These are phyloP conservation scores for Malassezia vespertilionis DNA, from an alignment of 1,284 basidiomycete species.

Conservation along the genomic window DNA sequence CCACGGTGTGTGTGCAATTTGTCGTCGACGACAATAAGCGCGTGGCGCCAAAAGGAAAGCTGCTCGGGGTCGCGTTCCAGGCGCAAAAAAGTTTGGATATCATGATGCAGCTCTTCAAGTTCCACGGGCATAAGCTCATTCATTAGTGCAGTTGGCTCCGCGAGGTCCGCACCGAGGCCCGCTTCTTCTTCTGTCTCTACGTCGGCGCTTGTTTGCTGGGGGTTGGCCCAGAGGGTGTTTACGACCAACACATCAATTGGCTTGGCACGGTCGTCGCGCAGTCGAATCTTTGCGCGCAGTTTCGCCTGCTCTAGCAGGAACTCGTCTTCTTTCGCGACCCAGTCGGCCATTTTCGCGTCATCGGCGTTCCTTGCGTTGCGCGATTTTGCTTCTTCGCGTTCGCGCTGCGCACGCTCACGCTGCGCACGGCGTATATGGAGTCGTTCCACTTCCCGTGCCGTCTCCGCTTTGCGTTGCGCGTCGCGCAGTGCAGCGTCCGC, in stretches of 20 bases:
- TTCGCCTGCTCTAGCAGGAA: slow-evolving; percentile 93
- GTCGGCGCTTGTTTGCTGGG: slow-evolving; percentile 49
- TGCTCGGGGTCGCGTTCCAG: slow-evolving; percentile 75
- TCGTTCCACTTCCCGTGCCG: slow-evolving; percentile 74
- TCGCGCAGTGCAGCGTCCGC: slow-evolving; percentile 73
- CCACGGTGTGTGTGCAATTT: slow-evolving; percentile 57
- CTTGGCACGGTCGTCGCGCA: slow-evolving; percentile 78
- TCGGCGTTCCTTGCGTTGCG: slow-evolving; percentile 78
- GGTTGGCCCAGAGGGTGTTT: slow-evolving; percentile 42
- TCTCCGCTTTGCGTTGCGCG: slow-evolving; percentile 69
- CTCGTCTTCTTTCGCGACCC: slow-evolving; percentile 91
- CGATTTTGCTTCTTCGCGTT: slow-evolving; percentile 84
- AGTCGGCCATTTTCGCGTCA: slow-evolving; percentile 91
- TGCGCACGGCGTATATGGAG: slow-evolving; percentile 81
- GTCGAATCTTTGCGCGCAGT: slow-evolving; percentile 76
- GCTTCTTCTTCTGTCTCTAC: slow-evolving; percentile 64
- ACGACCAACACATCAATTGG: slow-evolving; percentile 44
- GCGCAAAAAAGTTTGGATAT: slow-evolving; percentile 81
- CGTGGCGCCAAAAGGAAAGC: slow-evolving; percentile 94
- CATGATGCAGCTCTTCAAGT: slow-evolving; percentile 81
- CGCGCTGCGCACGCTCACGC: slow-evolving; percentile 71
- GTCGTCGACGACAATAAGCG: slow-evolving; percentile 93
- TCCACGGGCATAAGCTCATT: slow-evolving; percentile 76
- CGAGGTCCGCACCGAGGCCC: slow-evolving; percentile 90
- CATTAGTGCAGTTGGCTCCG: slow-evolving; percentile 93